Evolutionary conservation across 495 filamentous ascomycete genomes (phyloP).

Genomic region (Penicillium verhagenii): DNA sequence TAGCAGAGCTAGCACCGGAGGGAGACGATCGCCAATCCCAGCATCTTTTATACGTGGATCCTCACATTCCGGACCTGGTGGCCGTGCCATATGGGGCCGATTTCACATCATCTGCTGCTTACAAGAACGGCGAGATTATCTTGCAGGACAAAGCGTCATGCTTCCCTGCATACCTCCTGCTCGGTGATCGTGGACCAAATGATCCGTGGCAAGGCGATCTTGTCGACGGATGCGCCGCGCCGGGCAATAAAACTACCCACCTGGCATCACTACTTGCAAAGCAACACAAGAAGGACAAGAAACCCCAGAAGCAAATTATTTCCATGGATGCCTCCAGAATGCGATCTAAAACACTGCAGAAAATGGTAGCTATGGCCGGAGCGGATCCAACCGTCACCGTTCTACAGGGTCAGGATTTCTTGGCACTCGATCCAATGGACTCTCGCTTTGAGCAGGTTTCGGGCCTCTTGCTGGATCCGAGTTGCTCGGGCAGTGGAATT

Average conservation of each 20-base stretch:
- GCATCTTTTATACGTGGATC: conserved; percentile 59
- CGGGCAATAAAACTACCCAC: conserved; percentile 97
- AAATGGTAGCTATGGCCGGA: conserved; percentile 78
- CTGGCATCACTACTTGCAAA: conserved; percentile 67
- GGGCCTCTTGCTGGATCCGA: conserved; percentile 82
- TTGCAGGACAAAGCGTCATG: conserved; percentile 96
- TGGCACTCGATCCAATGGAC: conserved; percentile 64
- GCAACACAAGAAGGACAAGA: conserved; percentile 20
- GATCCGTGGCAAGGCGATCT: conserved; percentile 59
- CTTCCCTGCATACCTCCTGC: conserved; percentile 79
- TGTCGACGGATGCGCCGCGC: conserved; percentile 88
- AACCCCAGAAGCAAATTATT: conserved; percentile 32
- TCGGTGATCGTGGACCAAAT: conserved; percentile 47
- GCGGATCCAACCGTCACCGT: conserved; percentile 63
- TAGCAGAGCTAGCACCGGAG: conserved; percentile 40
- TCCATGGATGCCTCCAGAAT: conserved; percentile 43
- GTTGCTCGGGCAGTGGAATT: conserved; percentile 93
- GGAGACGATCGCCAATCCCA: conserved; percentile 14
- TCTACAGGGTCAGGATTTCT: conserved; percentile 72
- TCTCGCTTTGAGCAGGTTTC: conserved; percentile 56
- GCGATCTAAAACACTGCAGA: conserved; percentile 69
- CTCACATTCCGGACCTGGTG: conserved; percentile 77
- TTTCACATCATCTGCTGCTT: conserved; percentile 66
- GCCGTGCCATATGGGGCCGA: conserved; percentile 70
- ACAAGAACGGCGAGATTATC: conserved; percentile 74